Base-by-base conservation (phyloP, 2,329 filamentous ascomycete species). In the Exophiala viscosa region DNA sequence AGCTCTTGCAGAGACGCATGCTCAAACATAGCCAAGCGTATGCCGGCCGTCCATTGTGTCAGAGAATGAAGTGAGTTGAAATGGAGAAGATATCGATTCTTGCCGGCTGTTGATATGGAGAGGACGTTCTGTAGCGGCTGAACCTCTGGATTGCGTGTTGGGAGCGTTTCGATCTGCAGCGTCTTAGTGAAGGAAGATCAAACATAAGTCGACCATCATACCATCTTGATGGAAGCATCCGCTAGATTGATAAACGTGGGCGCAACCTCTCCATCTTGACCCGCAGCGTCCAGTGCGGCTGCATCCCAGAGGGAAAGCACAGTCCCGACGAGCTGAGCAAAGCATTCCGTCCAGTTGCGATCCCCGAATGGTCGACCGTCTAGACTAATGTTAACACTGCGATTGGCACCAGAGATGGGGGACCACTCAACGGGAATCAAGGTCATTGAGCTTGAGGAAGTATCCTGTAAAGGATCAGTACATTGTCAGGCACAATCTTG, bases 181-280 rank as follows among this genome's bases (percentile, higher is more conserved):
- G 44, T 18, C 13, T 48, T 48, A 60, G 70, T 57, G 66, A 56
- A 45, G 18, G 48, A 52, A 18, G 28, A 2, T 28, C 17, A 7
- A 7, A 3, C 20, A 8, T 7, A 6, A 13, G n/a, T 23, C 8
- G n/a, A 18, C 41, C 32, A 42, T 59, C 71, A 62, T 79, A 96
- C 93, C 90, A 97, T 96, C 71, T 95, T 96, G 63, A 99, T 90
- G 0, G 93, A 96, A 15, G 93, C 93, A 78, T 99, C 93, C 5
- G 93, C 95, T 54, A 99, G 74, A 66, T 99, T 99, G 69, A 99
- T 91, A 68, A 96, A 99, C 45, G 88, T 93, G 31, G 90, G 90
- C 38, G 92, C 76, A 43, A 95, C 88, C 66, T 95, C 88, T 60
- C 85, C 87, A 64, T 93, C 84, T 62, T 90, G 86, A 33, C 88